phyloP scores from a whole-genome alignment of 495 filamentous ascomycete species.

The Letharia columbiana region DNA sequence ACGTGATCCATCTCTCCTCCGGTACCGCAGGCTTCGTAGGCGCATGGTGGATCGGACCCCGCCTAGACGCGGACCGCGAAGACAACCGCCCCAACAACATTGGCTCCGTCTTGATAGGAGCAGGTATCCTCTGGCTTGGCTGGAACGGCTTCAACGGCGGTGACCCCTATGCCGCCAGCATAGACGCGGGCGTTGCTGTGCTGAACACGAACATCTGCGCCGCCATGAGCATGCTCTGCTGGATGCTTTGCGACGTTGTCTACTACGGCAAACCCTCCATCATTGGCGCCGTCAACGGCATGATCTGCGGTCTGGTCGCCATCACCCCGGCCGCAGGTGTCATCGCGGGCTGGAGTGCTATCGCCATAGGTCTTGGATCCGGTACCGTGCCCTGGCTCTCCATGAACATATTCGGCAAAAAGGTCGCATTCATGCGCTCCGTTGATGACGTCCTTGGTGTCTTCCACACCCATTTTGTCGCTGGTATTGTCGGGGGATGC shows the following conservation, averaged over 20 bases:
- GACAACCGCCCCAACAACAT: constrained; percentile 46
- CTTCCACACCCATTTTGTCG: constrained; percentile 47
- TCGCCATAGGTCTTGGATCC: constrained; percentile 41
- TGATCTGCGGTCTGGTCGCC: constrained; percentile 48
- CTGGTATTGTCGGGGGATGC: constrained; percentile 44
- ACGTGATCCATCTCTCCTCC: constrained; percentile 50
- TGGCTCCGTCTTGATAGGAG: constrained; percentile 41
- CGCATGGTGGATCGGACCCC: constrained; percentile 46
- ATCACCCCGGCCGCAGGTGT: constrained; percentile 51
- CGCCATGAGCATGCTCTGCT: constrained; percentile 43
- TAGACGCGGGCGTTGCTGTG: constrained; percentile 50
- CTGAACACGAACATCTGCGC: constrained; percentile 50
- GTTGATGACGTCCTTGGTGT: constrained; percentile 47
- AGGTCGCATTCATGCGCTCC: constrained; percentile 34
- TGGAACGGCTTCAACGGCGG: constrained; percentile 55
- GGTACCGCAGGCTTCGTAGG: constrained; percentile 49
- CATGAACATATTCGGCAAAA: constrained; percentile 46
- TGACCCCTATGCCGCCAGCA: constrained; percentile 46
- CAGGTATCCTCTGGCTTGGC: constrained; percentile 50
- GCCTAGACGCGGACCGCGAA: constrained; percentile 42
- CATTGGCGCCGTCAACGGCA: constrained; percentile 46
- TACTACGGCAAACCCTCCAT: constrained; percentile 46
- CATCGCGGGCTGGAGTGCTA: constrained; percentile 48
- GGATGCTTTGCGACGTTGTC: constrained; percentile 39
- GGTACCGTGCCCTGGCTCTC: constrained; percentile 45